phyloP scores from a whole-genome alignment of 108 stramenopile species.

The Nitzschia palea region DNA sequence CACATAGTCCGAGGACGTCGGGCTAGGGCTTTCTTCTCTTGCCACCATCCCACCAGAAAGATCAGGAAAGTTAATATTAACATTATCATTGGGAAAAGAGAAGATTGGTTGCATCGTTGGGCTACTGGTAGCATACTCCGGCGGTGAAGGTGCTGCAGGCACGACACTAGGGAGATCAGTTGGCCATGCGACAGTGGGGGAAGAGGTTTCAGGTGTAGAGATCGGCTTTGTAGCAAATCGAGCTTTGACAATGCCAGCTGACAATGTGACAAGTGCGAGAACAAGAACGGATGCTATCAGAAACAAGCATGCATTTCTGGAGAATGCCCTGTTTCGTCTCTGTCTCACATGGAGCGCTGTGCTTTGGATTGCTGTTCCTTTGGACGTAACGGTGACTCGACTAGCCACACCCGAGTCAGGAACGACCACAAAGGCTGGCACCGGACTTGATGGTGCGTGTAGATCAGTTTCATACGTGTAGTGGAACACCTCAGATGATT shows the following conservation, averaged over 20 bases:
- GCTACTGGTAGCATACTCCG: too few relatives aligned
- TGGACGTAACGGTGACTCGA: neutral
- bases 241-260: neutral
- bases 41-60: neutral
- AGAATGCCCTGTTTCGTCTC: neutral
- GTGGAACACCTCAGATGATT: neutral
- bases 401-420: conserved; percentile 1
- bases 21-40: neutral
- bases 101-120: neutral
- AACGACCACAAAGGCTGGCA: conserved; percentile 4
- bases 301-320: neutral
- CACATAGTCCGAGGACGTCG: neutral
- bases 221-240: too few relatives aligned
- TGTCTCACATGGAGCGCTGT: neutral
- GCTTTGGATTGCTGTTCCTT: neutral
- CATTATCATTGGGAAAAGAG: conserved; percentile 1
- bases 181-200: too few relatives aligned
- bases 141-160: neutral
- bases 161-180: too few relatives aligned
- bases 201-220: too few relatives aligned
- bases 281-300: neutral
- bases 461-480: conserved; percentile 7
- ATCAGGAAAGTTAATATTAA: neutral
- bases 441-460: neutral
- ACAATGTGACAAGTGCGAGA: neutral